Base-by-base conservation (phyloP, 345 rosid species). In the Pseudoturritis turrita region DNA sequence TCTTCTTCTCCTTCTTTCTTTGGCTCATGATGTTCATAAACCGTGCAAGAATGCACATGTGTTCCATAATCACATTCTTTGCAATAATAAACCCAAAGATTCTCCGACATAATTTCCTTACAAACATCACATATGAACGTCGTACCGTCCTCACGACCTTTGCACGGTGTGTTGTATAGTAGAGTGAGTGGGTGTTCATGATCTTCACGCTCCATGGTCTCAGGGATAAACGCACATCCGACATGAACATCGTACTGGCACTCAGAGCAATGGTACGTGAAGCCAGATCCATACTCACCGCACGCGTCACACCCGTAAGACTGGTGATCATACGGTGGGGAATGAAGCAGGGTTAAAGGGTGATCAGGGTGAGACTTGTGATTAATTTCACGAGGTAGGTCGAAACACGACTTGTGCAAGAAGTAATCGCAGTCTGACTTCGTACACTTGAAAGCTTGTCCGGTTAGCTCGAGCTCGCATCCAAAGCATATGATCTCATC, bases 181-280 rank as follows among this genome's bases (percentile, higher is more conserved):
- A 71, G 53, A 41, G 54, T 73, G 41, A 73, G 77, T 6, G 50
- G 23, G 6, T 73, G 77, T 14, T 45, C 59, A 4, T 73, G 77
- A 9, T 8, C 77, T 23, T 64, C 71, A 2, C 65, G 71, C 59
- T 55, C 3, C 35, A 73, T 14, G 41, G 54, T 39, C 41, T 67
- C 73, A 14, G 68, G 68, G 12, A 67, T 18, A 40, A 23, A 57
- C 10, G 25, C 68, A 51, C 78, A 74, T 39, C 78, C 78, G 2
- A 74, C 73, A 67, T 74, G 78, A 31, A 74, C 62, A 65, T 74
- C 67, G 37, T 57, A 74, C 14, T 66, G 66, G 22, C 72, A 74
- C 13, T 39, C 22, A 14, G 78, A 65, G 11, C 78, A 74, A 2
- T 47, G 14, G 66, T 74, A 66, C 28, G 60, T 29, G 58, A 74